Evolutionary conservation across 805 yeast genomes (phyloP).

Genomic region (Saccharomycopsis oosterbeekiorum): DNA sequence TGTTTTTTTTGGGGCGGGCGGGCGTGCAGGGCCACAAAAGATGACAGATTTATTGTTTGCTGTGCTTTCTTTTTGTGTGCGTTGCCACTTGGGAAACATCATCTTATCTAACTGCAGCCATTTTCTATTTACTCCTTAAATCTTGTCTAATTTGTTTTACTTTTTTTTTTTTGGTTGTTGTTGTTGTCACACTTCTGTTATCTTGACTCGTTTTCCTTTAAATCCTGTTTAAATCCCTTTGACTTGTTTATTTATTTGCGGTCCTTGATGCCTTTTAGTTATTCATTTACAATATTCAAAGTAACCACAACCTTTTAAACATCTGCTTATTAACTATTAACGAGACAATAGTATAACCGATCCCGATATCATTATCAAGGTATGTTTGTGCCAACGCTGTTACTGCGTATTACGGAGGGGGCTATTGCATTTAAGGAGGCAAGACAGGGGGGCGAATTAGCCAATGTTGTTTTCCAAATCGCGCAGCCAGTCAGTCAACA

Average conservation of each 20-base stretch:
- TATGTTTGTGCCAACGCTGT: no score
- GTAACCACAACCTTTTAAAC: background rate
- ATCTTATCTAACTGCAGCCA: background rate
- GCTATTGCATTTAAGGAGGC: no score
- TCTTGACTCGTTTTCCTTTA: background rate
- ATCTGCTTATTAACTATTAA: background rate
- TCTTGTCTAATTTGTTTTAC: background rate
- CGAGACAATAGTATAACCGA: no score
- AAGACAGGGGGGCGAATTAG: no score
- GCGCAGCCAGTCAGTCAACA: no score
- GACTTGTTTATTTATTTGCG: background rate
- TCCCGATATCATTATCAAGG: no score
- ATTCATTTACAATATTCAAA: background rate
- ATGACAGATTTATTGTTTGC: constrained; percentile 1
- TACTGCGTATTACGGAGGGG: no score
- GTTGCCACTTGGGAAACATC: constrained; percentile 1
- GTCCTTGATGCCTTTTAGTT: background rate
- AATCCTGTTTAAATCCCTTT: background rate
- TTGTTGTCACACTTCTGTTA: background rate
- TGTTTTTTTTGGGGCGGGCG: background rate
- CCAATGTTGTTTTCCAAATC: no score
- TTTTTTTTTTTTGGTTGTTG: background rate
- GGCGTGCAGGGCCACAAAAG: background rate
- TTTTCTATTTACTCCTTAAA: background rate
- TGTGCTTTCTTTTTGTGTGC: background rate